These are phyloP conservation scores for Chaetoceros tenuissimus DNA, from an alignment of 108 stramenopile genomes.

Conservation along the genomic window DNA sequence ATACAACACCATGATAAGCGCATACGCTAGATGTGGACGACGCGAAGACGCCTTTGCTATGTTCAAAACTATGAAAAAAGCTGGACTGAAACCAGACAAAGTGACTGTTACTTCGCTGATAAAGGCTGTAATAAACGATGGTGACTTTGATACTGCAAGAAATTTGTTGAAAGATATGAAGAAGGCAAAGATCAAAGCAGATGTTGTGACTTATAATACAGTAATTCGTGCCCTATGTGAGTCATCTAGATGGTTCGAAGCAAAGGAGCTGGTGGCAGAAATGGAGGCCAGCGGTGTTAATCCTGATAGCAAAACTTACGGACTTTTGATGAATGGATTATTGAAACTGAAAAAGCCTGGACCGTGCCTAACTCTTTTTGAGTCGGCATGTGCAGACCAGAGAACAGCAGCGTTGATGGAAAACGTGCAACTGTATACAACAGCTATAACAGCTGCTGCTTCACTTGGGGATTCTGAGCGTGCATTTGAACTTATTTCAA, in stretches of 20 bases:
- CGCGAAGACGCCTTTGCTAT: constrained; percentile 48
- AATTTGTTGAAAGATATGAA: constrained; percentile 76
- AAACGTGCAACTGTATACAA: constrained; percentile 80
- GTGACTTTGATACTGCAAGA: constrained; percentile 38
- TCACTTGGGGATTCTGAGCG: constrained; percentile 61
- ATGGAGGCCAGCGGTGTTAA: constrained; percentile 61
- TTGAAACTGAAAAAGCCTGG: constrained; percentile 59
- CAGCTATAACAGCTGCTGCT: constrained; percentile 77
- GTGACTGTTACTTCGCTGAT: constrained; percentile 69
- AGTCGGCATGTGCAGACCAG: constrained; percentile 57
- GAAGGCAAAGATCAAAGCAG: constrained; percentile 49
- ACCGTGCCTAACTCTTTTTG: constrained; percentile 70
- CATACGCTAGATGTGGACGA: constrained; percentile 37
- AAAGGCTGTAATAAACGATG: constrained; percentile 49
- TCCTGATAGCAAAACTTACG: constrained; percentile 81
- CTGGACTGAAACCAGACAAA: constrained; percentile 56
- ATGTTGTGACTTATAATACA: constrained; percentile 64
- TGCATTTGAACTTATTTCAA: constrained; percentile 62
- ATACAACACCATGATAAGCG: constrained; percentile 74
- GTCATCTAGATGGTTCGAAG: constrained; percentile 38
- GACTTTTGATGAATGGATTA: constrained; percentile 72
- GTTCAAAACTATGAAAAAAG: constrained; percentile 43
- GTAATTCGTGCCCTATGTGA: constrained; percentile 62
- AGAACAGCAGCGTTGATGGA: constrained; percentile 62
- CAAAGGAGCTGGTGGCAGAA: constrained; percentile 58